Evolutionary conservation across 768 basidiomycete genomes (phyloP).

Genomic region (Mrakia blollopis): DNA sequence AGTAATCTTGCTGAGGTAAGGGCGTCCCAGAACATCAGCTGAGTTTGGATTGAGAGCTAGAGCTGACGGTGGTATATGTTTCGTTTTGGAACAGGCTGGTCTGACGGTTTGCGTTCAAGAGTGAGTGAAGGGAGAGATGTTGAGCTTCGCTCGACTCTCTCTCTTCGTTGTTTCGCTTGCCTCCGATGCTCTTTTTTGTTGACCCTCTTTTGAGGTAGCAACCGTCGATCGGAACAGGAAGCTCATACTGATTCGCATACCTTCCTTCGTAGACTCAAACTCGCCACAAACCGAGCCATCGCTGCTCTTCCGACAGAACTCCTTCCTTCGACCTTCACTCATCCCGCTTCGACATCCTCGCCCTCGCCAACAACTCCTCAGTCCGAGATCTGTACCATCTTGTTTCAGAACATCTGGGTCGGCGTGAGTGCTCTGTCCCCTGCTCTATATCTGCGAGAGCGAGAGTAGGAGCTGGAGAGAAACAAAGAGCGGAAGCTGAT

Average conservation of each 20-base stretch:
- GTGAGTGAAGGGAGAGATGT: background rate
- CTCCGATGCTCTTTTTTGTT: no score
- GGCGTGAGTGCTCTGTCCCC: constrained; percentile 1
- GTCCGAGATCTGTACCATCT: background rate
- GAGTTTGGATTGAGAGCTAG: no score
- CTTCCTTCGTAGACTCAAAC: background rate
- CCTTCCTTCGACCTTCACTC: background rate
- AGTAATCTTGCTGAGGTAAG: constrained; percentile 26
- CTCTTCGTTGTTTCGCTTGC: background rate
- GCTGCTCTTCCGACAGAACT: background rate
- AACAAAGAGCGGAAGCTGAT: background rate
- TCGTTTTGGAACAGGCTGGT: background rate
- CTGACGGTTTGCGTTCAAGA: background rate
- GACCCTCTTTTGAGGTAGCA: no score
- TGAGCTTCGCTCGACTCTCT: background rate
- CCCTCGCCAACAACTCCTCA: no score
- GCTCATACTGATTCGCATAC: background rate
- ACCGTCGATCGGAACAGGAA: no score
- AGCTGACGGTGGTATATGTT: background rate
- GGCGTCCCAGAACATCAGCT: no score
- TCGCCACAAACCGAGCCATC: background rate
- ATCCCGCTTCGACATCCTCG: background rate
- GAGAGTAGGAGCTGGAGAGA: no score
- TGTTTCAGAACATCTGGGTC: constrained; percentile 23
- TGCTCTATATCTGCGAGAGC: no score